Percentiles rank a stretch among this genome's conserved stretches.
Evolutionary conservation across 441 rosid species (phyloP).

Genomic region (Raphanus hybrid): DNA sequence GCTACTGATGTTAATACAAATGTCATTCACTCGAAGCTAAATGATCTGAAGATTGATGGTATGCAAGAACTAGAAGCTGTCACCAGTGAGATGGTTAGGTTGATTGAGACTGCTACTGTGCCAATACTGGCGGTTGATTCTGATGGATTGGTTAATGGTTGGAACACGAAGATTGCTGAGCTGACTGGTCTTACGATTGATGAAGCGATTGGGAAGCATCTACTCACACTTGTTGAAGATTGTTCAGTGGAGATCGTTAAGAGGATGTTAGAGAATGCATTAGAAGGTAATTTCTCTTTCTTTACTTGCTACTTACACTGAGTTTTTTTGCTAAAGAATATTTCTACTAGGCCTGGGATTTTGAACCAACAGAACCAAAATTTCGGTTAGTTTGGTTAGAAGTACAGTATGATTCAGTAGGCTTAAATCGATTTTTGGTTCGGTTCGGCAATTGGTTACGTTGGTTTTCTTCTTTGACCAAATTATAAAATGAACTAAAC

Average conservation of each 20-base stretch:
- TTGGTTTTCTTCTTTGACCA: too few species aligned
- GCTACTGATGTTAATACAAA: constrained; percentile 48
- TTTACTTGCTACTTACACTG: not conserved
- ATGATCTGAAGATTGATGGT: constrained; percentile 83
- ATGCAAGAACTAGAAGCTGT: constrained; percentile 92
- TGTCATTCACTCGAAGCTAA: constrained; percentile 63
- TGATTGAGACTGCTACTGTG: constrained; percentile 90
- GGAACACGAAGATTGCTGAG: constrained; percentile 92
- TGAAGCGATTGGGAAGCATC: constrained; percentile 82
- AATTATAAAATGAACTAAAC: too few species aligned
- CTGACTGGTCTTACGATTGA: constrained; percentile 84
- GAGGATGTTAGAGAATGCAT: constrained; percentile 72
- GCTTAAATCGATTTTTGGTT: not conserved
- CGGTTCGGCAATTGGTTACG: not conserved
- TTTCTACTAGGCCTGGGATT: not conserved
- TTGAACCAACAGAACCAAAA: not conserved
- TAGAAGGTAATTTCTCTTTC: constrained; percentile 66
- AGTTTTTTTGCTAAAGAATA: constrained; percentile 15
- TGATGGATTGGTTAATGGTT: constrained; percentile 86
- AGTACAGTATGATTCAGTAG: not conserved
- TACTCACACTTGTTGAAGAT: constrained; percentile 84
- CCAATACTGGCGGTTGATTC: constrained; percentile 92
- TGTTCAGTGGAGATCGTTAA: constrained; percentile 67
- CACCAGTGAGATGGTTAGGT: constrained; percentile 92
- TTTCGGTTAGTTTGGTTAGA: not conserved